These are phyloP conservation scores for Penicillium polonicum DNA, from an alignment of 2,329 filamentous ascomycete genomes.

Conservation along the genomic window DNA sequence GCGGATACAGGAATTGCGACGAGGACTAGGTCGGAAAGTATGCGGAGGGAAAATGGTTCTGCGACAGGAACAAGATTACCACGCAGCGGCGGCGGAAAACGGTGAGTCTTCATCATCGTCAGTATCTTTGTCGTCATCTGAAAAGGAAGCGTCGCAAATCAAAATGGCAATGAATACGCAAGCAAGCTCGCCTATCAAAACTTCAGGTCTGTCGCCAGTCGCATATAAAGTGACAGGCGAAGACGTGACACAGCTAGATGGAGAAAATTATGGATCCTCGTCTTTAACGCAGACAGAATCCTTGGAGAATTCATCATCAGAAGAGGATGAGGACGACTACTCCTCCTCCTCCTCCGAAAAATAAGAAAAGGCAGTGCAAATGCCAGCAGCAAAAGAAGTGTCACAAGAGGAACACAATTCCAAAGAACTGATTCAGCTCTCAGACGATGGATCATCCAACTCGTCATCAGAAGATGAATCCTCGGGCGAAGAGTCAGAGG, in stretches of 20 bases:
- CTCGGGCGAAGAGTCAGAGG: neutral
- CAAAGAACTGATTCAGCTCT: neutral
- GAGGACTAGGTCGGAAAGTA: neutral
- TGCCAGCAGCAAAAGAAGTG: too few relatives aligned
- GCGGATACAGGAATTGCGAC: neutral
- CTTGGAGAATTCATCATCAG: neutral
- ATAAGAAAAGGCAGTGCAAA: neutral
- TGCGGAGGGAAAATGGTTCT: neutral
- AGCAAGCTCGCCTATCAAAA: neutral
- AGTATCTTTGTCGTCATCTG: neutral
- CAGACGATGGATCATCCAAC: neutral
- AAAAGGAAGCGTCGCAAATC: neutral
- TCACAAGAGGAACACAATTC: neutral
- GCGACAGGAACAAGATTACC: neutral
- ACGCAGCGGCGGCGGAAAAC: neutral
- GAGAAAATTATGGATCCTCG: neutral
- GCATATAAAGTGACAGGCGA: too few relatives aligned
- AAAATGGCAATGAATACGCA: neutral
- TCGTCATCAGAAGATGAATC: neutral
- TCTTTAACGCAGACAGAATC: neutral
- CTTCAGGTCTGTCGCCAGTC: neutral
- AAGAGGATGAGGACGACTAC: neutral
- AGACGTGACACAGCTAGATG: neutral
- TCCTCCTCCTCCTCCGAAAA: neutral
- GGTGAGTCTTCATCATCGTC: neutral